A percentile compares a stretch with the other conserved stretches of the same genome.
phyloP scores from a whole-genome alignment of 352 stramenopile species.

The Pythium phragmiticola region DNA sequence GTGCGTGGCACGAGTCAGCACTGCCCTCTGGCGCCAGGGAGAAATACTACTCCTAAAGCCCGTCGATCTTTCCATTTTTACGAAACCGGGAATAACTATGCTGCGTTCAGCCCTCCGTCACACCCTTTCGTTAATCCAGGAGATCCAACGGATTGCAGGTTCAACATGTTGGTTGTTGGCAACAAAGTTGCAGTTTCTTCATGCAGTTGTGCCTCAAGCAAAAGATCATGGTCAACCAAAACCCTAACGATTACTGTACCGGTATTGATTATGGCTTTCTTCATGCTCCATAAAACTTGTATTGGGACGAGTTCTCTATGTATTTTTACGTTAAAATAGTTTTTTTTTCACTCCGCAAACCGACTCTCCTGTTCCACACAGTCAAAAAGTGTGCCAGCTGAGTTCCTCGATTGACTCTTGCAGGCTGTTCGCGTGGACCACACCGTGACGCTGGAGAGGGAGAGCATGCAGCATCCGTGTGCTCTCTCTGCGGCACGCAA shows the following conservation, averaged over 20 bases:
- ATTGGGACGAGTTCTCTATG: background rate
- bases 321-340: background rate
- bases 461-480: constrained; percentile 9
- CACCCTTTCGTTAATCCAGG: too few species aligned
- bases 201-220: too few species aligned
- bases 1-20: too few species aligned
- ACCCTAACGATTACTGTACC: background rate
- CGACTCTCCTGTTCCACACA: constrained; percentile 1
- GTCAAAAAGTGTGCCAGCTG: constrained; percentile 8
- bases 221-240: background rate
- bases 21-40: too few species aligned
- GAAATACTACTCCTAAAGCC: too few species aligned
- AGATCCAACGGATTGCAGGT: too few species aligned
- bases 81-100: too few species aligned
- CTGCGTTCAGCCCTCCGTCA: too few species aligned
- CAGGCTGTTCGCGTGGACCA: constrained; percentile 15
- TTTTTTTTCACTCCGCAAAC: background rate
- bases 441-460: constrained; percentile 1
- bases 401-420: constrained; percentile 16
- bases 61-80: too few species aligned
- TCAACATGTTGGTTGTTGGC: too few species aligned
- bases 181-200: too few species aligned
- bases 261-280: too few species aligned
- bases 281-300: background rate
- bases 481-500: background rate